Evolutionary conservation across 176 grass and related monocot genomes (phyloP).

Genomic region (Metroxylon sagu): DNA sequence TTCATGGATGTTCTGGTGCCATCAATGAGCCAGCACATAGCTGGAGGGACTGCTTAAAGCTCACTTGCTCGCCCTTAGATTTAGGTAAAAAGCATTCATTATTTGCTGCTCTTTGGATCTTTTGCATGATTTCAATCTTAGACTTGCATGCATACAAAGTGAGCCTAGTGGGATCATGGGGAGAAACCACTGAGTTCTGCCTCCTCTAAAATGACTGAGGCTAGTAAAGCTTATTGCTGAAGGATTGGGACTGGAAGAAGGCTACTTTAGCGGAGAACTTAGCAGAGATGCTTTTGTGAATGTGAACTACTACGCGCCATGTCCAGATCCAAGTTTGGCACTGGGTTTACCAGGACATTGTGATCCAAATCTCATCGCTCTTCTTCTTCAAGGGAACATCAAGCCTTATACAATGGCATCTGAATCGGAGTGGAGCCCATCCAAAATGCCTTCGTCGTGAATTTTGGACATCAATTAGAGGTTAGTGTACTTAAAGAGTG

Average conservation of each 20-base stretch:
- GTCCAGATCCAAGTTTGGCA: slow-evolving; percentile 47
- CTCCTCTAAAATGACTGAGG: slow-evolving; percentile 7
- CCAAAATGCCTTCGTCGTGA: slow-evolving; percentile 36
- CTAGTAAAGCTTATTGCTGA: slow-evolving; percentile 52
- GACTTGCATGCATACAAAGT: no score
- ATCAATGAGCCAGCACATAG: slow-evolving; percentile 17
- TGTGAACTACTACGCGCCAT: slow-evolving; percentile 53
- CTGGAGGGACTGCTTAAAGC: slow-evolving; percentile 69
- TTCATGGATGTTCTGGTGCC: slow-evolving; percentile 45
- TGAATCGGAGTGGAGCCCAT: slow-evolving; percentile 36
- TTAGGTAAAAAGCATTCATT: slow-evolving; percentile 22
- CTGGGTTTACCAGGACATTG: slow-evolving; percentile 66
- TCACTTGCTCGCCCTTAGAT: slow-evolving; percentile 42
- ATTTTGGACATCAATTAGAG: slow-evolving; percentile 46
- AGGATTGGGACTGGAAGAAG: slow-evolving; percentile 40
- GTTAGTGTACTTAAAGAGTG: not conserved
- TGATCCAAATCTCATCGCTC: slow-evolving; percentile 61
- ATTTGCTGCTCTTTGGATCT: no score
- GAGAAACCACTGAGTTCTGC: no score
- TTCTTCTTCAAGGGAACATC: slow-evolving; percentile 39
- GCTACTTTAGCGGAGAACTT: slow-evolving; percentile 49
- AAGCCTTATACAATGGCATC: slow-evolving; percentile 35
- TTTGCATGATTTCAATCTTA: no score
- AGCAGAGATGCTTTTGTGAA: slow-evolving; percentile 46
- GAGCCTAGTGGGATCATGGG: no score